Evolutionary conservation across 805 yeast species (phyloP), one percentile per base, ranked within the genome.

Genomic region (Wickerhamomyces queroliae): DNA sequence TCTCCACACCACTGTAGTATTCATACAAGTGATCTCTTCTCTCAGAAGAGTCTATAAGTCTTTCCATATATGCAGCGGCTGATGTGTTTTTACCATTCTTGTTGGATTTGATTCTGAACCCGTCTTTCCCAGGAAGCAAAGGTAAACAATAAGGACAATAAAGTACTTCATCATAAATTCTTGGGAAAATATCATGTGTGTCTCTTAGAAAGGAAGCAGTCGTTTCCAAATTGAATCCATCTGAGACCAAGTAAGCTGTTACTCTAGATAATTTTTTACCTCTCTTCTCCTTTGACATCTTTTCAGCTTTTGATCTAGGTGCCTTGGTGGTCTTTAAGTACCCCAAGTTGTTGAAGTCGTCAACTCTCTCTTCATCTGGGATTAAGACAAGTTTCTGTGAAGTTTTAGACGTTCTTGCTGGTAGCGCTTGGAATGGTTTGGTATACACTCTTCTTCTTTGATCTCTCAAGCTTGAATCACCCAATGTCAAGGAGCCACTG

Each of bases 21-120:
- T 90, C 97, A 58, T 80, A 90, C 59, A 89, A 87, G 58, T 90
- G 96, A 61, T 90, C 96, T 36, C 87, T 74, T 56, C 81, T 89
- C 58, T 90, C 98, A 35, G 87, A 77, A 32, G 75, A 74, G 52
- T 86, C 84, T 43, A 90, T 83, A 53, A 86, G 66, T 34, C 78
- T 76, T 57, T 90, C 96, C 77, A 90, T 81, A 18, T 63, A 55
- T 1, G 69, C 62, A 33, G 63, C 60, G 25, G 72, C 71, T 13
- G 63, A 66, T 16, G 64, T 52, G 20, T 62, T 62, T 44, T 58
- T 62, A 23, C 62, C 59, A 12, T 67, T 63, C 11, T 55, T 63
- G 52, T 84, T 83, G 2, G 93, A 81, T 55, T 78, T 80, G 12
- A 86, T 80, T 39, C 95, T 66, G 50, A 73, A 83, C 0, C 95